Base-by-base conservation (phyloP, 164 flowering plant genomes). In the Houttuynia cordata region DNA sequence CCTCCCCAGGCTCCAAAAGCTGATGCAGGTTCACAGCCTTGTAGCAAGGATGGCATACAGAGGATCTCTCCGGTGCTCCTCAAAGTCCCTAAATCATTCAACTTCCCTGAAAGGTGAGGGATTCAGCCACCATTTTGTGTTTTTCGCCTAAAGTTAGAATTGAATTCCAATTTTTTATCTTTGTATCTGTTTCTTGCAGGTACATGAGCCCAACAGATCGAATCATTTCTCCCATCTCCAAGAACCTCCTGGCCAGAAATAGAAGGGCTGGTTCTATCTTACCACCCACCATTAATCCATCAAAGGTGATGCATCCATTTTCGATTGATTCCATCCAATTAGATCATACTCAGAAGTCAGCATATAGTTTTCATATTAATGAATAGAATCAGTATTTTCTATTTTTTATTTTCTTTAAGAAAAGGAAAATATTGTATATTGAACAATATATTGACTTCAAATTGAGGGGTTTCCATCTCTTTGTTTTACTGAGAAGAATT, bases 171-270 rank as follows among this genome's bases (percentile, higher is more conserved):
- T 49, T 51, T 19, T n/a, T 53, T 53, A 4, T 24, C 14, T 12
- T 20, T 53, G 24, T 4, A 7, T n/a, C 24, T n/a, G 19, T 53
- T 21, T 1, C 10, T 64, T 49, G 37, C 66, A 86, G 90, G 82
- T 87, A 85, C 56, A 80, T 63, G 57, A 89, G 93, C 67, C 93
- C 93, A 53, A 88, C 96, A 50, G 93, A 88, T 79, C 71, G 67
- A 10, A 75, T 88, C 78, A 68, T 89, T 73, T 89, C 96, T 4
- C 96, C 94, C 13, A 69, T 86, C 24, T 78, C 91, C 0, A 89
- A 71, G 73, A 83, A 86, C 22, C 73, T 88, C 59, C 81, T 84
- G 30, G 91, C 89, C 15, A 76, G 87, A 76, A 70, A 62, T 62
- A 74, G 79, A 68, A 84, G 75, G 62, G 64, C 70, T 4, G 70